Conservation (phyloP, 805 yeast species). For the Pichia exigua region DNA sequence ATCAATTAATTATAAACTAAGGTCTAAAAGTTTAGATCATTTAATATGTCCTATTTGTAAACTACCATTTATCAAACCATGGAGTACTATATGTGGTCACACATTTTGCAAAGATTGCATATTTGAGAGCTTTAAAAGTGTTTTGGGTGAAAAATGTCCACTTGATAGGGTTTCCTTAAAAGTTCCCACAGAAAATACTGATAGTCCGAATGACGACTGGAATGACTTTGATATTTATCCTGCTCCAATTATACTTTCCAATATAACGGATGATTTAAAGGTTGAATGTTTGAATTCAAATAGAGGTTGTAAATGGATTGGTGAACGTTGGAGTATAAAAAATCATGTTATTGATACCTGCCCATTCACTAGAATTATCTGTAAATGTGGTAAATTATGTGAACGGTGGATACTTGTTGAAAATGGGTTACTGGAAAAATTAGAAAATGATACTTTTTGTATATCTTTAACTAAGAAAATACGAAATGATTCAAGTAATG, state of each 20-base stretch:
- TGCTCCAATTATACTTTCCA: conserved; percentile 52
- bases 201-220: conserved; percentile 8
- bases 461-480: not conserved
- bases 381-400: conserved; percentile 23
- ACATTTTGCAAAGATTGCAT: conserved; percentile 57
- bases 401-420: conserved; percentile 14
- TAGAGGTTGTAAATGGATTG: conserved; percentile 51
- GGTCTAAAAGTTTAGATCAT: conserved; percentile 21
- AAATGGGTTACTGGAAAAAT: conserved; percentile 1
- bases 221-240: conserved; percentile 31
- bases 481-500: not conserved
- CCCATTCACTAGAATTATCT: conserved; percentile 30
- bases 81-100: conserved; percentile 60
- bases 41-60: conserved; percentile 58
- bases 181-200: conserved; percentile 2
- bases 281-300: conserved; percentile 45
- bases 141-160: conserved; percentile 42
- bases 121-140: conserved; percentile 34
- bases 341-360: conserved; percentile 40
- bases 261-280: conserved; percentile 51
- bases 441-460: not conserved
- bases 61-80: conserved; percentile 52
- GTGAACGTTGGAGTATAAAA: conserved; percentile 51
- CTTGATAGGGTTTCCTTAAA: conserved; percentile 47
- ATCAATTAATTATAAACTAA: conserved; percentile 18